A percentile compares a stretch with the other conserved stretches of the same genome.
Conservation (phyloP, 1,284 basidiomycete species). For the Porogramme epimiltina region DNA sequence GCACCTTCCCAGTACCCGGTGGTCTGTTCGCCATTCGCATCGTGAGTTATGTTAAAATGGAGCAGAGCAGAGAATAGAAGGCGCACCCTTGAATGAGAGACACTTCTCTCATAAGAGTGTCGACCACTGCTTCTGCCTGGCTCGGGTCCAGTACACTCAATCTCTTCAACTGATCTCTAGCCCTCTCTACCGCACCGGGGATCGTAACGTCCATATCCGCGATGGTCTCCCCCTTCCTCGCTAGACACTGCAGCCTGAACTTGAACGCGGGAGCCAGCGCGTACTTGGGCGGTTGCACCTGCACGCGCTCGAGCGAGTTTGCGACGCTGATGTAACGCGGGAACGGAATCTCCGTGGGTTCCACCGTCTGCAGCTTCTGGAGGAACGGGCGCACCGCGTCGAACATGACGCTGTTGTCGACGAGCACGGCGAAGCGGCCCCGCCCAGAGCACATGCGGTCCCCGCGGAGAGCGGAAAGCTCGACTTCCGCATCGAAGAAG, state of each 20-base stretch:
- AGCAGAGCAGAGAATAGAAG: no score
- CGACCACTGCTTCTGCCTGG: constrained; percentile 68
- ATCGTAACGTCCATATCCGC: constrained; percentile 22
- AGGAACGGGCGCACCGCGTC: constrained; percentile 33
- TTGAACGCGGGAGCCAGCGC: constrained; percentile 28
- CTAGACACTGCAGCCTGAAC: constrained; percentile 31
- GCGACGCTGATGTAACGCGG: constrained; percentile 38
- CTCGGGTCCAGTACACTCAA: constrained; percentile 61
- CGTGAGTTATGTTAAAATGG: no score
- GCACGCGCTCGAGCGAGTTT: constrained; percentile 15
- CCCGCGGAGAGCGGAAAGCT: constrained; percentile 29
- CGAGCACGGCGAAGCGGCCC: constrained; percentile 23
- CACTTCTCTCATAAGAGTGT: constrained; percentile 59
- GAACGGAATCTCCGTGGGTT: constrained; percentile 34
- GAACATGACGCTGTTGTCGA: constrained; percentile 34
- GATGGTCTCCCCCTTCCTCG: constrained; percentile 32
- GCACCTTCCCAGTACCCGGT: constrained; percentile 76
- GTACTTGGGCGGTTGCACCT: constrained; percentile 28
- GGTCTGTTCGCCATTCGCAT: constrained; percentile 45
- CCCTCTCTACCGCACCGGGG: constrained; percentile 34
- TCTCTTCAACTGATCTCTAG: constrained; percentile 42
- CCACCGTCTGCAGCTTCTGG: constrained; percentile 27
- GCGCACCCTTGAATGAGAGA: constrained; percentile 71
- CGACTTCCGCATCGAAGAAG: constrained; percentile 35
- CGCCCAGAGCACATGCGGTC: constrained; percentile 10